These are phyloP conservation scores for Penicillium sclerotiorum DNA, from an alignment of 2,329 filamentous ascomycete species.

Conservation along the genomic window DNA sequence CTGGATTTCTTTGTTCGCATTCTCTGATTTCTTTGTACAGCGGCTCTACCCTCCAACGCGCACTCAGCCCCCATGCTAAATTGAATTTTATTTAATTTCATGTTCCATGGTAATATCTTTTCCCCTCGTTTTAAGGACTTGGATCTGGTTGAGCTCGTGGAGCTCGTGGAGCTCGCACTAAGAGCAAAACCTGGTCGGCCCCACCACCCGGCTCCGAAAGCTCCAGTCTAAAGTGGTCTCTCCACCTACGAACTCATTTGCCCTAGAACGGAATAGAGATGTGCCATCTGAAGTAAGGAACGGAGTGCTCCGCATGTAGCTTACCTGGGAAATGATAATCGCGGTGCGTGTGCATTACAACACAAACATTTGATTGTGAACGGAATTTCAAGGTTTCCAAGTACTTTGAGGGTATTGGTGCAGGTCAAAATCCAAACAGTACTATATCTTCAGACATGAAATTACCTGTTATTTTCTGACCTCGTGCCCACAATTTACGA, in stretches of 20 bases:
- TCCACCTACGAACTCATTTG: too few species aligned
- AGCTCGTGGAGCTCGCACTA: neutral
- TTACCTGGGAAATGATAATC: constrained; percentile 5
- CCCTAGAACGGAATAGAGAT: too few species aligned
- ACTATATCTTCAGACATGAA: too few species aligned
- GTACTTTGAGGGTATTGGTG: too few species aligned
- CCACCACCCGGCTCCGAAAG: constrained; percentile 32
- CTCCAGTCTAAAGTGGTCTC: neutral
- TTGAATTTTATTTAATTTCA: too few species aligned
- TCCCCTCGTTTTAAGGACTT: too few species aligned
- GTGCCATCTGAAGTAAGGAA: constrained; percentile 2
- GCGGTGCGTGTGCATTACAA: neutral
- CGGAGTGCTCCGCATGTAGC: constrained; percentile 7
- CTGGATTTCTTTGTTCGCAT: constrained; percentile 6
- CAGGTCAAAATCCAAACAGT: too few species aligned
- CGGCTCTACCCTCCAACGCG: too few species aligned
- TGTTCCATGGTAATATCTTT: too few species aligned
- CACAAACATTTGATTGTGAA: neutral
- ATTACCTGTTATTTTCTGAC: neutral
- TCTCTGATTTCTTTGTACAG: neutral
- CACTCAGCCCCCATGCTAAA: too few species aligned
- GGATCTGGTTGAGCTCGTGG: neutral
- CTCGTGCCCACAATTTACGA: neutral
- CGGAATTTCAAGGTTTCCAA: neutral
- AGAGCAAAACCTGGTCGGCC: constrained; percentile 23